These are phyloP conservation scores for Apiotrichum gracile DNA, from an alignment of 1,284 basidiomycete species.

Conservation along the genomic window DNA sequence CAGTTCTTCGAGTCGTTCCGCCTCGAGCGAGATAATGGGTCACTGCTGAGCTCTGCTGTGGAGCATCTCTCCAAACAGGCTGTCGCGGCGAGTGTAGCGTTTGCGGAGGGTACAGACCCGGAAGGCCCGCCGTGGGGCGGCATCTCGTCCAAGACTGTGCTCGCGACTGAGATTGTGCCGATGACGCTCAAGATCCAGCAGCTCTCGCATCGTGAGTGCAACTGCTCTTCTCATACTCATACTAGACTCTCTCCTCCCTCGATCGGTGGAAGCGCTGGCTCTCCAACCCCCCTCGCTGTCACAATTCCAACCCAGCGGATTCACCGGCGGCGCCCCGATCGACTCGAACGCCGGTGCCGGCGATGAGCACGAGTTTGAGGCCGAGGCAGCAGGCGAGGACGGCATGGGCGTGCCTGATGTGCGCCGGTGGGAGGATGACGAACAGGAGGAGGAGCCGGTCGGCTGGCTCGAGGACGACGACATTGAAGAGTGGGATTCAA, in stretches of 20 bases:
- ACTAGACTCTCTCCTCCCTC: slow-evolving; percentile 31
- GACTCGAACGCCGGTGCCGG: neutral
- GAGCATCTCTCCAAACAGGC: slow-evolving; percentile 34
- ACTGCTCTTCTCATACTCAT: neutral
- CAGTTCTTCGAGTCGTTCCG: slow-evolving; percentile 49
- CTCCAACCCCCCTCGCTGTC: slow-evolving; percentile 19
- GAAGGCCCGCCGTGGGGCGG: slow-evolving; percentile 32
- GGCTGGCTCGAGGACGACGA: slow-evolving; percentile 17
- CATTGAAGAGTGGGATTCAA: slow-evolving; percentile 10
- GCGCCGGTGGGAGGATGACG: slow-evolving; percentile 8
- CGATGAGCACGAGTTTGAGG: slow-evolving; percentile 1
- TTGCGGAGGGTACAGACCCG: slow-evolving; percentile 12
- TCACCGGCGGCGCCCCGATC: too few relatives aligned
- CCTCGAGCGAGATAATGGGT: slow-evolving; percentile 36
- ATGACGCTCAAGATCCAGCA: slow-evolving; percentile 42
- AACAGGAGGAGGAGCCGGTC: neutral
- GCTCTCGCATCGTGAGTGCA: slow-evolving; percentile 10
- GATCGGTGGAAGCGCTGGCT: slow-evolving; percentile 23
- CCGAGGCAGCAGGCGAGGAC: slow-evolving; percentile 10
- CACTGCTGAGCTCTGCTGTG: slow-evolving; percentile 36
- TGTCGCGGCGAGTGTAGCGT: neutral
- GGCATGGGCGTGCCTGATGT: slow-evolving; percentile 13
- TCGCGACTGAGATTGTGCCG: slow-evolving; percentile 42
- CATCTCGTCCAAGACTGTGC: slow-evolving; percentile 21
- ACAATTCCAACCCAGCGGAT: too few relatives aligned